A percentile compares a stretch with the other conserved stretches of the same genome.
Conservation (phyloP, 306 rosid species). For the Casuarina equisetifolia region DNA sequence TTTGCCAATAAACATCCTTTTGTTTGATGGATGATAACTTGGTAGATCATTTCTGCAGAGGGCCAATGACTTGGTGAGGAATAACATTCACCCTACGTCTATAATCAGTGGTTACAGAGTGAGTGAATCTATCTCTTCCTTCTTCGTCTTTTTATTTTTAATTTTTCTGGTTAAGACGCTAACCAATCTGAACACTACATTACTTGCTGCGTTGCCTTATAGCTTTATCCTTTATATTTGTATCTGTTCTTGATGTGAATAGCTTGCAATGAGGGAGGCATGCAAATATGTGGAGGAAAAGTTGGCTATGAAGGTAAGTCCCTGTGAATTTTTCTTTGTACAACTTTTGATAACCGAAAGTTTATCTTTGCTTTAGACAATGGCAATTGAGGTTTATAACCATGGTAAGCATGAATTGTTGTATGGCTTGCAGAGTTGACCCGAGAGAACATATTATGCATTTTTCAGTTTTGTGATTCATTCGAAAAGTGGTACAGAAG, state of each 20-base stretch:
- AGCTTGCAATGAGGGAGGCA: slow-evolving; percentile 99
- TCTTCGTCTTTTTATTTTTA: background rate
- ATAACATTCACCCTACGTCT: slow-evolving; percentile 97
- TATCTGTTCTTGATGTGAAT: slow-evolving; percentile 18
- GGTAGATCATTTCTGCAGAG: slow-evolving; percentile 48
- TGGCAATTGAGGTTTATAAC: background rate
- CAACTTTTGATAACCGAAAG: slow-evolving; percentile 4
- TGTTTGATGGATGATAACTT: slow-evolving; percentile 7
- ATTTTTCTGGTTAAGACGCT: background rate
- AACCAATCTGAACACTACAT: background rate
- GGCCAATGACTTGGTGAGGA: slow-evolving; percentile 93
- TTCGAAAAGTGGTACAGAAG: background rate
- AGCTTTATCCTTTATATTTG: background rate
- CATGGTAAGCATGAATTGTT: background rate
- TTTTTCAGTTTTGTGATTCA: background rate
- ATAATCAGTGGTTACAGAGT: slow-evolving; percentile 95
- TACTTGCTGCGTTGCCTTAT: slow-evolving; percentile 11
- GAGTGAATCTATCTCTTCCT: slow-evolving; percentile 15
- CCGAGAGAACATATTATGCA: background rate
- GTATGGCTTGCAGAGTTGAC: background rate
- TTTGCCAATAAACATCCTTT: background rate
- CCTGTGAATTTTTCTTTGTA: slow-evolving; percentile 6
- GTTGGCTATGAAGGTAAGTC: slow-evolving; percentile 69
- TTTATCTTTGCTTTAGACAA: background rate
- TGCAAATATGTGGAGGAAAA: slow-evolving; percentile 89